These are phyloP conservation scores for Kokia cookei DNA, from an alignment of 441 rosid species.

Conservation along the genomic window DNA sequence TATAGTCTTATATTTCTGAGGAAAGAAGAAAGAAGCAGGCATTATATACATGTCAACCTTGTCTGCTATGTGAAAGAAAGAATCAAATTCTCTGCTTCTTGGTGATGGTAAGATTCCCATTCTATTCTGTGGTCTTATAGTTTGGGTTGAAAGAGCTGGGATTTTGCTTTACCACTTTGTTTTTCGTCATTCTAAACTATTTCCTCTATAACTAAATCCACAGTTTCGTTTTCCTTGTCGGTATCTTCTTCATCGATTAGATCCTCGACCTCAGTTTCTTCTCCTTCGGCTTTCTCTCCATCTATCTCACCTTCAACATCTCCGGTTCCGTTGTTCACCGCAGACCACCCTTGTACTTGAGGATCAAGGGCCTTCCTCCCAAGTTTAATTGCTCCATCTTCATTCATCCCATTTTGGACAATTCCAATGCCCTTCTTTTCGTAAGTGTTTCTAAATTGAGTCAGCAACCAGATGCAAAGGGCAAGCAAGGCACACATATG, in stretches of 20 bases:
- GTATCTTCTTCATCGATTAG: constrained; percentile 53
- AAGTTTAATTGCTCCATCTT: constrained; percentile 19
- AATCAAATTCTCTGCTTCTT: too few species aligned
- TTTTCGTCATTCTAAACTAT: constrained; percentile 12
- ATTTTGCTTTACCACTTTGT: neutral
- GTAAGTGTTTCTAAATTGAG: constrained; percentile 36
- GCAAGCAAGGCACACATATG: constrained; percentile 42
- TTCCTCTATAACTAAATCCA: neutral
- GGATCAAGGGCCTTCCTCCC: constrained; percentile 47
- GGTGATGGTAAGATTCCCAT: too few species aligned
- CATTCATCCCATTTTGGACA: neutral
- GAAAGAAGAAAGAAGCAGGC: too few species aligned
- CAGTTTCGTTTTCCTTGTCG: constrained; percentile 14
- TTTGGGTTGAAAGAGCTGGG: too few species aligned
- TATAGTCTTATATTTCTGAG: too few species aligned
- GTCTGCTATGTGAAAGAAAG: too few species aligned
- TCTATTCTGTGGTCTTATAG: too few species aligned
- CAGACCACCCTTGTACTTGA: neutral
- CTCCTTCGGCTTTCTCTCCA: neutral
- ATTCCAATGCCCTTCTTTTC: constrained; percentile 13
- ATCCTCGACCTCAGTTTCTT: constrained; percentile 40
- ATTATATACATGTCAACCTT: too few species aligned
- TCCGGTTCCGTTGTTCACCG: neutral
- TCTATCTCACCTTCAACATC: neutral
- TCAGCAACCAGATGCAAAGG: constrained; percentile 45